Percentiles rank a stretch among this genome's conserved stretches.
Conservation (phyloP, 106 monocot species). For the Acanthochlamys bracteata region DNA sequence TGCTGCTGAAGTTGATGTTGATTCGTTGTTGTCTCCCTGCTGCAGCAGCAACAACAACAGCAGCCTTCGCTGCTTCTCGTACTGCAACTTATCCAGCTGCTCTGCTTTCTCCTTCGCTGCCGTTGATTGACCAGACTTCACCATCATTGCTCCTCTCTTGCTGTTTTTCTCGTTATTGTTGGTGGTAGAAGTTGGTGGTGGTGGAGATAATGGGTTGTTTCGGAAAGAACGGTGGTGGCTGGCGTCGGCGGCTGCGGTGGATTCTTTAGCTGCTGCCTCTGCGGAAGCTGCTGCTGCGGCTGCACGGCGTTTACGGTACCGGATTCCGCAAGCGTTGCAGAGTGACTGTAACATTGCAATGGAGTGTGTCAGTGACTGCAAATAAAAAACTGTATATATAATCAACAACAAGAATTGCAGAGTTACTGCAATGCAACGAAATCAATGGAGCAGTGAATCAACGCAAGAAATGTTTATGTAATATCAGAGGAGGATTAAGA, state of each 20-base stretch:
- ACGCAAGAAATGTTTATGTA: too few relatives aligned
- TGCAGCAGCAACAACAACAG: constrained; percentile 4
- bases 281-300: not conserved
- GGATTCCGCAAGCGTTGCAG: constrained; percentile 41
- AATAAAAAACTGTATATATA: not conserved
- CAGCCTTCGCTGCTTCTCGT: constrained; percentile 12
- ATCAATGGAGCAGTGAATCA: too few relatives aligned
- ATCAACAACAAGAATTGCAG: not conserved
- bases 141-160: too few relatives aligned
- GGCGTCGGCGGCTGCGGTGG: too few relatives aligned
- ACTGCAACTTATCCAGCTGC: constrained; percentile 2
- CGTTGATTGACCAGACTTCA: too few relatives aligned
- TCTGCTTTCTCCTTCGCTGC: constrained; percentile 1
- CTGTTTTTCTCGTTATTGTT: not conserved
- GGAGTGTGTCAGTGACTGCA: not conserved
- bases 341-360: constrained; percentile 16
- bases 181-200: not conserved
- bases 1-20: not conserved
- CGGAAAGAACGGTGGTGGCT: not conserved
- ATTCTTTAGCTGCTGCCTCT: not conserved
- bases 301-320: constrained; percentile 18
- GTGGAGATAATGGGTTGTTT: not conserved
- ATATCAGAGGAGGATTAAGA: too few relatives aligned
- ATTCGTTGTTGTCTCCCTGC: not conserved
- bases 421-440: too few relatives aligned